phyloP scores from a whole-genome alignment of 805 yeast genomes.

The Starmerella riodocensis region DNA sequence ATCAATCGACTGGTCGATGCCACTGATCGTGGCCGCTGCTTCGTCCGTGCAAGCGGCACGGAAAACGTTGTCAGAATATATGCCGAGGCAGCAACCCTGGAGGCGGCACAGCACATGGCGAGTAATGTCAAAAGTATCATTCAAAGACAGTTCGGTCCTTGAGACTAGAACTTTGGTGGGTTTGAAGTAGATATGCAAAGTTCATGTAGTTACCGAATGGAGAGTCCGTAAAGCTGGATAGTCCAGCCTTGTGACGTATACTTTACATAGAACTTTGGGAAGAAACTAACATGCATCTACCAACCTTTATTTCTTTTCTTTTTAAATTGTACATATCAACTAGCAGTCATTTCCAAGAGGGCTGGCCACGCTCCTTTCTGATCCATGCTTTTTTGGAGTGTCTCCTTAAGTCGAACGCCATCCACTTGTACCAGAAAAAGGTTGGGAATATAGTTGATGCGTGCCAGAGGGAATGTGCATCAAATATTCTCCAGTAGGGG shows the following conservation, averaged over 20 bases:
- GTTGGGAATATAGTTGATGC: conserved; percentile 75
- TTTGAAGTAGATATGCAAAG: too few species aligned
- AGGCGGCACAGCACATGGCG: conserved; percentile 37
- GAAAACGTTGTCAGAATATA: conserved; percentile 95
- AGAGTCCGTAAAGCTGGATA: too few species aligned
- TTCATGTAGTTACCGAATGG: too few species aligned
- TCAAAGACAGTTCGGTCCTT: conserved; percentile 6
- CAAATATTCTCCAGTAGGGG: conserved; percentile 53
- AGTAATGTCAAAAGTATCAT: conserved; percentile 24
- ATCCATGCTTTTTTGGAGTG: conserved; percentile 2
- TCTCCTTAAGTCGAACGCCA: conserved; percentile 25
- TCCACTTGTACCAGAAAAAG: conserved; percentile 51
- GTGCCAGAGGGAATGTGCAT: conserved; percentile 94
- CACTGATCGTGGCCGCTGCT: conserved; percentile 58
- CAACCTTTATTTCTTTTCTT: too few species aligned
- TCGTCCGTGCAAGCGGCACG: conserved; percentile 94
- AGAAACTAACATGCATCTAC: too few species aligned
- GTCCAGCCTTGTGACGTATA: too few species aligned
- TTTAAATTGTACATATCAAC: too few species aligned
- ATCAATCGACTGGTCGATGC: conserved; percentile 54
- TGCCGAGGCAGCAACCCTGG: conserved; percentile 61
- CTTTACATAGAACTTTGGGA: too few species aligned
- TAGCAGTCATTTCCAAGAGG: too few species aligned
- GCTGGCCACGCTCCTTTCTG: conserved; percentile 1
- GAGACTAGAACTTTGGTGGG: too few species aligned